Evolutionary conservation across 2,329 filamentous ascomycete genomes (phyloP), one percentile per base, ranked within the genome.

Genomic region (Ophiostoma himal-ulmi): DNA sequence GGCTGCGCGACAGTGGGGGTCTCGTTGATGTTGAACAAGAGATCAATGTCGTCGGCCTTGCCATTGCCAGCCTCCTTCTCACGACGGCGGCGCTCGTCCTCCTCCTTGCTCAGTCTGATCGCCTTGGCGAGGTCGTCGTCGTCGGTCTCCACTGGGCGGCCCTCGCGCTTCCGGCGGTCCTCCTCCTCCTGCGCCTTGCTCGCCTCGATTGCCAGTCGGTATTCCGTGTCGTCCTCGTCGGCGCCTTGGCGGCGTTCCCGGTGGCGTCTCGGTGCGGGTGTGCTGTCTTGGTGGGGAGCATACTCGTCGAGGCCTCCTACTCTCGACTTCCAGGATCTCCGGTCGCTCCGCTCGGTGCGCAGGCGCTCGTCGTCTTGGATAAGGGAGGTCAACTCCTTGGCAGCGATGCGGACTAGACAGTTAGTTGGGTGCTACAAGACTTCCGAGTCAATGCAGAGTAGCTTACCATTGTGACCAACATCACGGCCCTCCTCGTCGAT

Each of bases 141-240:
- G 7, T 91, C 88, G 13, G 78, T 79, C 13, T 82, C 83, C n/a
- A 78, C 79, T 17, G 79, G 81, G 73, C 87, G 85, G 73, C 83
- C 82, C 75, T 91, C 87, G 62, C 94, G 89, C 82, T 88, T 93
- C 79, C 82, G 87, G 71, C 86, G 83, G 76, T 98, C 94, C 77
- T 97, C 94, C 78, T 98, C 95, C 70, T 96, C 94, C 78, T 98
- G 94, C 72, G 90, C 88, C 81, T 95, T 97, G 83, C 94, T 98
- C 8, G 94, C 94, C 81, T 98, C 94, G 65, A 98, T 88, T 0
- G 95, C 95, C 75, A 98, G 82, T 75, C 87, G 89, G 78, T 96
- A 95, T 80, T 99, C 95, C 52, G 93, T 84, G 78, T 99, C 95
- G 44, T 97, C 93, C 64, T 96, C 93, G 4, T 94, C 91, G 30